Percentiles rank a stretch among this genome's conserved stretches.
Conservation (phyloP, 139 green algal species). For the Coelastrella sp. region DNA sequence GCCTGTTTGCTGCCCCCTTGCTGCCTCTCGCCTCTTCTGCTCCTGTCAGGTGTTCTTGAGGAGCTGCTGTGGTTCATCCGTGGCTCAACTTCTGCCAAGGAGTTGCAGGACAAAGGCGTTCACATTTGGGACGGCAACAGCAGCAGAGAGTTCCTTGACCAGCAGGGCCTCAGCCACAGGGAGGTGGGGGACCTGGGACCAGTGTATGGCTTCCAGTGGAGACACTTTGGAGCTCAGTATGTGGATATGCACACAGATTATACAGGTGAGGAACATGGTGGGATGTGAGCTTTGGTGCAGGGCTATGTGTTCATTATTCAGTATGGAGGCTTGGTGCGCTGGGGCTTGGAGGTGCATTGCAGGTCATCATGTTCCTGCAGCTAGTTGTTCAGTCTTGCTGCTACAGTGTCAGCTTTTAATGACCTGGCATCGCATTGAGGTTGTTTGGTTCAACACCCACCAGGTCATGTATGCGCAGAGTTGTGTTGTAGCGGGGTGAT, state of each 20-base stretch:
- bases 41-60: slow-evolving; percentile 88
- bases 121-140: slow-evolving; percentile 99
- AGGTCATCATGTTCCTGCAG: too few species aligned
- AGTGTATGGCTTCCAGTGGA: slow-evolving; percentile 99
- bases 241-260: slow-evolving; percentile 98
- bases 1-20: too few species aligned
- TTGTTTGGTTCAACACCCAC: too few species aligned
- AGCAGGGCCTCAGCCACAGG: slow-evolving; percentile 29
- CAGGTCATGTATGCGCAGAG: too few species aligned
- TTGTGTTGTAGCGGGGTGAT: too few species aligned
- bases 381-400: too few species aligned
- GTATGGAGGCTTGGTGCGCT: too few species aligned
- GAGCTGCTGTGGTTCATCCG: slow-evolving; percentile 99
- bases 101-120: slow-evolving; percentile 88
- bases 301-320: too few species aligned
- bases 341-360: too few species aligned
- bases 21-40: background rate
- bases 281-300: too few species aligned
- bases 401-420: too few species aligned
- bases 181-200: slow-evolving; percentile 97
- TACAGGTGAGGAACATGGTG: slow-evolving; percentile 72
- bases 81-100: slow-evolving; percentile 88
- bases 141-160: slow-evolving; percentile 47
- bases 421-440: too few species aligned
- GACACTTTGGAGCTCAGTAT: slow-evolving; percentile 98